These are phyloP conservation scores for Chalara sp. DNA, from an alignment of 2,329 filamentous ascomycete genomes.

Conservation along the genomic window DNA sequence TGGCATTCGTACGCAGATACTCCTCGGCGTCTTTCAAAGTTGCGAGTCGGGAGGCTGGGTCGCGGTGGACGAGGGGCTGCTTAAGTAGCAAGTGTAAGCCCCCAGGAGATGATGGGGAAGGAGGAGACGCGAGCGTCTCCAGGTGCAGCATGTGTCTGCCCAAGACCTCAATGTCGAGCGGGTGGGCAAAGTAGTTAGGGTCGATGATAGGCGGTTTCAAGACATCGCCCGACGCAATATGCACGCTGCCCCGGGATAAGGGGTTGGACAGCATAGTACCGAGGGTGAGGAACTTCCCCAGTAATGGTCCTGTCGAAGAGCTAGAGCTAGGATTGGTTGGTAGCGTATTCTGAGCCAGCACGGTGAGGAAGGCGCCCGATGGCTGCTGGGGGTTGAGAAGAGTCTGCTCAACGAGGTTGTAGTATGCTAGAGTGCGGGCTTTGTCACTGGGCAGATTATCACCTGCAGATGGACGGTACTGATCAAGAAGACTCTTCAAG, in stretches of 20 bases:
- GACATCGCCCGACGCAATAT: conserved; percentile 31
- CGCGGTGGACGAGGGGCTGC: not conserved
- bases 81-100: conserved; percentile 2
- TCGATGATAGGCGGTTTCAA: conserved; percentile 31
- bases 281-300: conserved; percentile 21
- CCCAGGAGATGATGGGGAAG: conserved; percentile 21
- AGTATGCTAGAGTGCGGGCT: too few relatives aligned
- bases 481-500: too few relatives aligned
- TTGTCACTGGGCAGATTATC: too few relatives aligned
- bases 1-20: conserved; percentile 4
- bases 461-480: too few relatives aligned
- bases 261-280: conserved; percentile 29
- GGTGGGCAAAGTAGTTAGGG: conserved; percentile 34
- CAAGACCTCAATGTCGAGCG: conserved; percentile 33
- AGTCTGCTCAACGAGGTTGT: too few relatives aligned
- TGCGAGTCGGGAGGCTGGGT: not conserved
- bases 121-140: conserved; percentile 21
- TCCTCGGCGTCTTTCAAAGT: conserved; percentile 6
- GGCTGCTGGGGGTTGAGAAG: too few relatives aligned
- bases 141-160: conserved; percentile 30
- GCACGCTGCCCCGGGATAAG: conserved; percentile 34
- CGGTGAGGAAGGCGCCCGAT: too few relatives aligned
- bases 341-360: too few relatives aligned
- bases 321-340: too few relatives aligned
- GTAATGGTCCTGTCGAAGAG: not conserved